These are phyloP conservation scores for Mycosphaerella arachidis DNA, from an alignment of 2,329 filamentous ascomycete genomes.

Conservation along the genomic window DNA sequence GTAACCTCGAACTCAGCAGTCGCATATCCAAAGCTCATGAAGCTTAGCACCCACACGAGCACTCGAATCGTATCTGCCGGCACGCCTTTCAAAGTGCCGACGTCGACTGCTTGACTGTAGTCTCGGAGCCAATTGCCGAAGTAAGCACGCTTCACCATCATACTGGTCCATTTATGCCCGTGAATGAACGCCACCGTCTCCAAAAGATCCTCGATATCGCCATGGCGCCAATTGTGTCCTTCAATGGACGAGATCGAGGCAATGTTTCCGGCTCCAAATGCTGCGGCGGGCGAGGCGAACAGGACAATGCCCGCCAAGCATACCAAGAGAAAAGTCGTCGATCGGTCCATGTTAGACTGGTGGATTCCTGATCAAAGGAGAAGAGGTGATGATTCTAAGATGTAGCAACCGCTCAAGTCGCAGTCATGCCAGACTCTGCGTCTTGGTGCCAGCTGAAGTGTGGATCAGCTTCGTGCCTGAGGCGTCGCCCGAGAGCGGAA, in stretches of 20 bases:
- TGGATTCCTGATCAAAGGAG: not conserved
- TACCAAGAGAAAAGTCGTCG: constrained; percentile 22
- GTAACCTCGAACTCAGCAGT: constrained; percentile 85
- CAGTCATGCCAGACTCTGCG: not conserved
- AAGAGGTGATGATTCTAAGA: not conserved
- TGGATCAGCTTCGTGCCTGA: constrained; percentile 8
- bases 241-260: constrained; percentile 41
- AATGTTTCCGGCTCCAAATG: constrained; percentile 49
- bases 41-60: constrained; percentile 74
- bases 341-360: constrained; percentile 4
- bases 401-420: not conserved
- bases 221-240: constrained; percentile 51
- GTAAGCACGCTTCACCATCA: constrained; percentile 77
- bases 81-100: constrained; percentile 86
- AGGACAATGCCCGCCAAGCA: constrained; percentile 25
- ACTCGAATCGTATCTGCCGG: constrained; percentile 88
- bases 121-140: constrained; percentile 95
- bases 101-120: constrained; percentile 91
- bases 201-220: constrained; percentile 50
- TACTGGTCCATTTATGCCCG: constrained; percentile 54
- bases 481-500: not conserved
- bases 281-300: constrained; percentile 28
- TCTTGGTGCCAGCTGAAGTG: constrained; percentile 7
- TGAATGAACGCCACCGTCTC: constrained; percentile 40
- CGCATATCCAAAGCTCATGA: constrained; percentile 81